Base-by-base conservation (phyloP, 805 yeast species). In the Pichia phayaonensis region DNA sequence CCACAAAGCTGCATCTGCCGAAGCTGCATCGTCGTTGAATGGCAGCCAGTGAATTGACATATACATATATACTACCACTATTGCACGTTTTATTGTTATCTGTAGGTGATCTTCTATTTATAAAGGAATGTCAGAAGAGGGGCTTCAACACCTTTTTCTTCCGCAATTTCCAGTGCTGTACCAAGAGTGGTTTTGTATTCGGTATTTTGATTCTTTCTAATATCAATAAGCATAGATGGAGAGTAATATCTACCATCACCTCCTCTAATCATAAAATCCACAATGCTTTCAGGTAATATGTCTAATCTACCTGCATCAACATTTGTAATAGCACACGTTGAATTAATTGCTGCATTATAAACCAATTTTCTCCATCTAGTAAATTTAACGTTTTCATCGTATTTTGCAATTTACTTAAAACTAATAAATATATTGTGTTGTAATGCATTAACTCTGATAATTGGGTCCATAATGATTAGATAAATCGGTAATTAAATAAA, bases 191-290 rank as follows among this genome's bases (percentile, higher is more conserved):
- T 68, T 46, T 71, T 72, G 51, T 72, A 67, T 59, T 75, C 80
- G 48, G 70, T 65, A 48, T 65, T 67, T 45, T 73, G 68, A 18
- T 67, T 68, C 53, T 74, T 70, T 54, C 72, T 61, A 20, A 66
- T 60, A 54, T 75, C 79, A n/a, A 75, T 71, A 45, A 71, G 59
- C 79, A 75, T 75, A 11, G 79, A 75, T 7, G 78, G 78, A 31
- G 73, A 62, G 50, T 72, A 75, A 60, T 69, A 66, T 43, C 59
- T 64, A 10, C 66, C 67, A 31, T 67, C 74, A 54, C 69, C 72
- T 26, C 72, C 67, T 56, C 73, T 75, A 40, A 72, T 56, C 61
- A 71, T 68, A 51, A 55, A 58, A 16, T 74, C 72, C 42, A 67
- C 62, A 31, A 64, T 55, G 2, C 57, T 62, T 29, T 59, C 62